Conservation (phyloP, 768 basidiomycete species). For the Cystobasidiopsis lactophilus region DNA sequence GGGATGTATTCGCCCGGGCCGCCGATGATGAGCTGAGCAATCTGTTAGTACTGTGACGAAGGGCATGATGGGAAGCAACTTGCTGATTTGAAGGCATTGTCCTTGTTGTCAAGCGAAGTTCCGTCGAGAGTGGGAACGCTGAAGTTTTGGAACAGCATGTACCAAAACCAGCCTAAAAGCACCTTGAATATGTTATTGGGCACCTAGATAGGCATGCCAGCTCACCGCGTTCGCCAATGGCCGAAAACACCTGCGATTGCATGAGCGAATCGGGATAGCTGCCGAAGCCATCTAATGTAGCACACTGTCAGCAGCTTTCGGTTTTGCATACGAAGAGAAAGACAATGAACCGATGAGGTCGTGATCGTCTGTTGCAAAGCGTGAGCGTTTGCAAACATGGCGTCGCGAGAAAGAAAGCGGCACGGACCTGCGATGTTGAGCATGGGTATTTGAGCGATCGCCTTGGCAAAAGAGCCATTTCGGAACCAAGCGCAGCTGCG, state of each 20-base stretch:
- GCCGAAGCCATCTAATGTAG: constrained; percentile 14
- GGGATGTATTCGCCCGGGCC: constrained; percentile 53
- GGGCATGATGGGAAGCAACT: constrained; percentile 20
- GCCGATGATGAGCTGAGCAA: constrained; percentile 45
- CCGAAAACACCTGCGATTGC: constrained; percentile 12
- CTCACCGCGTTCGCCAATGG: constrained; percentile 19
- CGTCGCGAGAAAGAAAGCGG: constrained; percentile 2
- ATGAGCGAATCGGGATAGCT: constrained; percentile 45
- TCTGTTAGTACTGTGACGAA: constrained; percentile 36
- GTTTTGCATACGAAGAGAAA: no score
- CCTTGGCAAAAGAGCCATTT: constrained; percentile 18
- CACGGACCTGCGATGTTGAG: constrained; percentile 30
- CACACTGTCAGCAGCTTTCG: no score
- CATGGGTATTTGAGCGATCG: constrained; percentile 16
- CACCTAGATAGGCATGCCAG: constrained; percentile 16
- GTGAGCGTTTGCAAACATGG: background rate
- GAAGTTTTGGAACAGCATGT: constrained; percentile 47
- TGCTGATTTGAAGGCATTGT: no score
- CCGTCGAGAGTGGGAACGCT: background rate
- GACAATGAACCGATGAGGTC: constrained; percentile 32
- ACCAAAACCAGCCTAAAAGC: constrained; percentile 69
- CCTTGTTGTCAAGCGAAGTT: no score
- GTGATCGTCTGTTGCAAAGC: constrained; percentile 22
- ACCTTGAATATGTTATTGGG: constrained; percentile 40
- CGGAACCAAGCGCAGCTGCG: constrained; percentile 16